Evolutionary conservation across 495 filamentous ascomycete genomes (phyloP), one percentile per base, ranked within the genome.

Genomic region (Baudoinia panamericana): DNA sequence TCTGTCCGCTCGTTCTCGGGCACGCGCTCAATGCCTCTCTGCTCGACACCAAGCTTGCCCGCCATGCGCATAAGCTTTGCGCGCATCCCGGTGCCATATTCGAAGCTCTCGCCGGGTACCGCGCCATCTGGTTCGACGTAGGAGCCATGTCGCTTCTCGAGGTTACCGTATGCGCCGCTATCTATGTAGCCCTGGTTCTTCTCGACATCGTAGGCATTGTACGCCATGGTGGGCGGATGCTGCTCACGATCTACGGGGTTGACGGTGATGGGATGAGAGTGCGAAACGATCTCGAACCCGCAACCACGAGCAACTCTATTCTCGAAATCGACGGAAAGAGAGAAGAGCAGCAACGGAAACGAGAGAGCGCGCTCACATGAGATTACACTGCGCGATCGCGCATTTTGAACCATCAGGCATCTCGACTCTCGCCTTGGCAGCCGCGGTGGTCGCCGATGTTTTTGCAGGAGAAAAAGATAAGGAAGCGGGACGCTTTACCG

Each of bases 21-120:
- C 33, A 88, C 82, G 19, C 82, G 70, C 63, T 88, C 82, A 36
- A 88, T 82, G 34, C 84, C 84, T 52, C 84, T 68, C 60, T 73
- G 76, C 57, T 92, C 83, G 17, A 92, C 69, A 27, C 77, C 74
- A 50, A 78, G 70, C 47, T 68, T 75, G 4, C 71, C 78, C 0
- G 78, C 82, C 13, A 83, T 48, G 9, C 76, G 72, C 62, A 85
- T 79, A 4, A 81, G 45, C 59, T 70, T 80, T 15, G 80, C 80
- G 50, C 73, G 78, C 21, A 65, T 40, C 17, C 68, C 70, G 41
- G 75, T 57, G 39, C 79, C 80, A 22, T 73, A 65, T 32, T 66
- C 64, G 48, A 85, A 78, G 42, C 62, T 73, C 53, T 79, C 69
- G 17, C 70, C 68, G 10, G 68, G 65, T 2, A 81, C 72, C 3